Conservation (phyloP, 1,284 basidiomycete species). For the Pseudomicrostroma phylloplanum region DNA sequence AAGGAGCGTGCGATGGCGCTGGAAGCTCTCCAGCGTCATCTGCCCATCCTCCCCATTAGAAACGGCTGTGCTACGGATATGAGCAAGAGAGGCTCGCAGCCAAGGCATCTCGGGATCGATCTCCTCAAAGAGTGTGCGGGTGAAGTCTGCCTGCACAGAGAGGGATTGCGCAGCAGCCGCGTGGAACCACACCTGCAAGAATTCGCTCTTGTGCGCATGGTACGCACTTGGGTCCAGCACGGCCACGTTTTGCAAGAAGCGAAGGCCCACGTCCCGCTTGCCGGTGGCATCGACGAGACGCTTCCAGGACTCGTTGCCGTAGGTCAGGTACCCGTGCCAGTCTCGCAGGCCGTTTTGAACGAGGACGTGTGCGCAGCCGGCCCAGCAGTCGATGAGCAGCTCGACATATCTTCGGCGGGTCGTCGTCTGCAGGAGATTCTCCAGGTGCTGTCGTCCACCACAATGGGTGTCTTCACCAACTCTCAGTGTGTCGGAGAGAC, state of each 20-base stretch:
- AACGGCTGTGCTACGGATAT: not conserved
- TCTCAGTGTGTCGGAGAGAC: not conserved
- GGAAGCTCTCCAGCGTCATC: not conserved
- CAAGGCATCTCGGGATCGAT: not conserved
- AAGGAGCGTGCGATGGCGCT: not conserved
- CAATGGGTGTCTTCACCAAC: slow-evolving; percentile 15
- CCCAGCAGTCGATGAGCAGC: slow-evolving; percentile 69
- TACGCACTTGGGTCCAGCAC: slow-evolving; percentile 57
- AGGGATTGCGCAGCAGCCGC: slow-evolving; percentile 26
- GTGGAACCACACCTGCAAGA: slow-evolving; percentile 35
- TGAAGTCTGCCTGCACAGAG: slow-evolving; percentile 30
- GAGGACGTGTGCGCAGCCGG: slow-evolving; percentile 65
- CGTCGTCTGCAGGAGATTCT: slow-evolving; percentile 28
- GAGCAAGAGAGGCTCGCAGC: not conserved
- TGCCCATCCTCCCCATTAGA: not conserved
- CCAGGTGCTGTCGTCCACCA: slow-evolving; percentile 11
- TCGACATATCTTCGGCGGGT: slow-evolving; percentile 52
- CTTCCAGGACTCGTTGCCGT: slow-evolving; percentile 61
- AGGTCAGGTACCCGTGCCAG: slow-evolving; percentile 63
- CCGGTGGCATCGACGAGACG: slow-evolving; percentile 59
- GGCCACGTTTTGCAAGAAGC: slow-evolving; percentile 65
- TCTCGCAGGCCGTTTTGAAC: slow-evolving; percentile 62
- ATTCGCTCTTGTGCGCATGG: slow-evolving; percentile 14
- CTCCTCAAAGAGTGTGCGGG: slow-evolving; percentile 12
- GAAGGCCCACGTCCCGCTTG: slow-evolving; percentile 63